These are phyloP conservation scores for Candida maesae DNA, from an alignment of 805 yeast species.

Conservation along the genomic window DNA sequence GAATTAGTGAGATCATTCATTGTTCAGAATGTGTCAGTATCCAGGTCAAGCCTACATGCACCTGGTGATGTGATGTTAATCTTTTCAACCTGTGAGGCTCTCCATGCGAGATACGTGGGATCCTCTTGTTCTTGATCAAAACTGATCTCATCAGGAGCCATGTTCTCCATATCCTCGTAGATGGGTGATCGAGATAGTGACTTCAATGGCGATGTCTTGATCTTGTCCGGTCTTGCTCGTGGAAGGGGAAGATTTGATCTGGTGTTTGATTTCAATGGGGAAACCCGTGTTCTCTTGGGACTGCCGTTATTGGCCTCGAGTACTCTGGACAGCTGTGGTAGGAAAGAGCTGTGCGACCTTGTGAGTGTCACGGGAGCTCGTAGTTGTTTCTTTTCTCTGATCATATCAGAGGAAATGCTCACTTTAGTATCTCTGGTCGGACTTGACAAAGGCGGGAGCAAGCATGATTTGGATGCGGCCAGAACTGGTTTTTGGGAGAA, in stretches of 20 bases:
- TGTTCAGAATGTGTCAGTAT: slow-evolving; percentile 19
- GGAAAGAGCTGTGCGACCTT: slow-evolving; percentile 22
- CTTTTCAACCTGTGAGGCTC: slow-evolving; percentile 26
- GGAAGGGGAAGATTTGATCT: slow-evolving; percentile 12
- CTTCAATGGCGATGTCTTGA: slow-evolving; percentile 27
- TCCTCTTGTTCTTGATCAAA: slow-evolving; percentile 20
- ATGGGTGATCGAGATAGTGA: slow-evolving; percentile 20
- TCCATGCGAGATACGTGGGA: slow-evolving; percentile 25
- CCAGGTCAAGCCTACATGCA: slow-evolving; percentile 8
- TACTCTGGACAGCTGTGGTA: slow-evolving; percentile 20
- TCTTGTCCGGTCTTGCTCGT: slow-evolving; percentile 8
- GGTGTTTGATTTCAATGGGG: slow-evolving; percentile 18
- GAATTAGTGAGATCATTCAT: too few relatives aligned
- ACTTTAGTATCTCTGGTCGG: slow-evolving; percentile 12
- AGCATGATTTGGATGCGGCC: slow-evolving; percentile 14
- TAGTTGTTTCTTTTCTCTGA: slow-evolving; percentile 10
- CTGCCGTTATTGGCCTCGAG: slow-evolving; percentile 14
- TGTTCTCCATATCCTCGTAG: slow-evolving; percentile 9
- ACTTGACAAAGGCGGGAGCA: slow-evolving; percentile 13
- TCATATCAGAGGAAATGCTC: slow-evolving; percentile 11
- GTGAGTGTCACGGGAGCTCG: slow-evolving; percentile 14
- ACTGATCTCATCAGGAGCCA: slow-evolving; percentile 5
- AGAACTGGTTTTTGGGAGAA: slow-evolving; percentile 12
- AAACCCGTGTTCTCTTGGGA: slow-evolving; percentile 12
- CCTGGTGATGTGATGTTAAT: slow-evolving; percentile 16